A percentile compares a stretch with the other conserved stretches of the same genome.
phyloP scores from a whole-genome alignment of 2,329 filamentous ascomycete species.

The Dryadomyces sulphureus region DNA sequence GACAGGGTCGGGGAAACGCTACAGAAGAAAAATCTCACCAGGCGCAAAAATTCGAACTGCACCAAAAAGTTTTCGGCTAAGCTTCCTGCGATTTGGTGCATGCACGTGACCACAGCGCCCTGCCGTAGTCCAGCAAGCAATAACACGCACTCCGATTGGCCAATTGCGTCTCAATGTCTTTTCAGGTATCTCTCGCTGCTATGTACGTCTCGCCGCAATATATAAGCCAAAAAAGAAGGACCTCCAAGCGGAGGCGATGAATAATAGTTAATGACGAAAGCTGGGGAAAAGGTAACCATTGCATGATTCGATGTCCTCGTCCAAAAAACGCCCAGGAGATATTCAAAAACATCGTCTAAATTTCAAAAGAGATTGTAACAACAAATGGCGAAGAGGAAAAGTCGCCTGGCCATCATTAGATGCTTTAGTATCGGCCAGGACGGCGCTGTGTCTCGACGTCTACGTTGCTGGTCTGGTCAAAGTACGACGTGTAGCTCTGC shows the following conservation, averaged over 20 bases:
- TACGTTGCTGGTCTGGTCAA: conserved; percentile 6
- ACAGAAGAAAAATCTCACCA: not conserved
- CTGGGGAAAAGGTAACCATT: not conserved
- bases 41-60: conserved; percentile 1
- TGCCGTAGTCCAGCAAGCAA: too few relatives aligned
- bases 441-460: conserved; percentile 12
- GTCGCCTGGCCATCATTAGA: not conserved
- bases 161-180: not conserved
- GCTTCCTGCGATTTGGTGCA: not conserved
- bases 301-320: conserved; percentile 1
- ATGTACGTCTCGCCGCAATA: not conserved
- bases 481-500: conserved; percentile 10
- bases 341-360: not conserved
- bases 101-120: not conserved
- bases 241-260: not conserved
- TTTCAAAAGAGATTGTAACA: not conserved
- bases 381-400: not conserved
- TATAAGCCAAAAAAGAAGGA: not conserved
- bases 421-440: conserved; percentile 7
- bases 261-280: not conserved
- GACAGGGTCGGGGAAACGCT: not conserved
- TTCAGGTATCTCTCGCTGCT: not conserved
- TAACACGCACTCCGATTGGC: not conserved
- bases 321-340: not conserved
- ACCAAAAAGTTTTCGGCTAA: conserved; percentile 3